Conservation (phyloP, 306 rosid species). For the Gastrolobium bilobum region DNA sequence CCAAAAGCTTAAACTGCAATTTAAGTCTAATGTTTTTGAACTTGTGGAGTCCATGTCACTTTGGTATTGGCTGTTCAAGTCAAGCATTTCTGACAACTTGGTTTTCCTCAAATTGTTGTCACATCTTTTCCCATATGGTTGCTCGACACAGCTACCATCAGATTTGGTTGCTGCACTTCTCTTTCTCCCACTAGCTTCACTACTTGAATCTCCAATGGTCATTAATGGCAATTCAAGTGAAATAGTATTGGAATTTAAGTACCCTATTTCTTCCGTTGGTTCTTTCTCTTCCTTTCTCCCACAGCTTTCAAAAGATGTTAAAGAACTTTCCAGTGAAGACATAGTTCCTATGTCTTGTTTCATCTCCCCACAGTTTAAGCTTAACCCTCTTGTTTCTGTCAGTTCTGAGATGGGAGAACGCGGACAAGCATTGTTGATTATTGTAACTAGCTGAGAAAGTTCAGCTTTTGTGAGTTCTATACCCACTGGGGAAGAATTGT, state of each 20-base stretch:
- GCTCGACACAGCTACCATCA: slow-evolving; percentile 61
- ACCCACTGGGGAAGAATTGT: slow-evolving; percentile 68
- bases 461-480: slow-evolving; percentile 79
- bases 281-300: slow-evolving; percentile 66
- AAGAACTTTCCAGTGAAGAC: slow-evolving; percentile 85
- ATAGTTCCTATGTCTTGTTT: slow-evolving; percentile 68
- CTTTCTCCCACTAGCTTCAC: slow-evolving; percentile 62
- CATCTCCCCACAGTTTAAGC: slow-evolving; percentile 51
- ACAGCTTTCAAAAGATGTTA: slow-evolving; percentile 82
- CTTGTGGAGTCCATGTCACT: slow-evolving; percentile 63
- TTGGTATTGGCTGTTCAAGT: slow-evolving; percentile 76
- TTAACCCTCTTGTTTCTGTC: slow-evolving; percentile 67
- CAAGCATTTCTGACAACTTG: slow-evolving; percentile 56
- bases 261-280: slow-evolving; percentile 44
- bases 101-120: slow-evolving; percentile 55
- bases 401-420: slow-evolving; percentile 76
- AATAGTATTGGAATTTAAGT: slow-evolving; percentile 43
- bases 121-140: slow-evolving; percentile 61
- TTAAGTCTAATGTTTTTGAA: slow-evolving; percentile 70
- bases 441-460: slow-evolving; percentile 78
- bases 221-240: slow-evolving; percentile 63
- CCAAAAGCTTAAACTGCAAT: slow-evolving; percentile 54
- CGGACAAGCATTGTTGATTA: slow-evolving; percentile 74
- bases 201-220: slow-evolving; percentile 45
- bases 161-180: slow-evolving; percentile 60